Percentiles rank a stretch among this genome's conserved stretches.
Evolutionary conservation across 495 filamentous ascomycete genomes (phyloP).

Genomic region (Hypomontagnella monticulosa): DNA sequence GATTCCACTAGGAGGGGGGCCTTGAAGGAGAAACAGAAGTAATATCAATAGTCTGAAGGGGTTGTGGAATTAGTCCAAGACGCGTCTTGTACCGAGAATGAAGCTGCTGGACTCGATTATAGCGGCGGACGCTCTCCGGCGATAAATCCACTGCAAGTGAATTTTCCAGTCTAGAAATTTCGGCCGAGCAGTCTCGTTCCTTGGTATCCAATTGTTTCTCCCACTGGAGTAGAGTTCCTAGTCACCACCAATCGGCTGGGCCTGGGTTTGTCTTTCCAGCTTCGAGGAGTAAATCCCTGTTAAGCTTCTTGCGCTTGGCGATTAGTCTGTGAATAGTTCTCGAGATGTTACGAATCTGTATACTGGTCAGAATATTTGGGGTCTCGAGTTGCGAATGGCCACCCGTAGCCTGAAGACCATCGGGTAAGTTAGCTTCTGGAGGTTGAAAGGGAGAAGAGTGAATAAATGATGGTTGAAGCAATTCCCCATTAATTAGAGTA

Average conservation of each 20-base stretch:
- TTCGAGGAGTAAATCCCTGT: slow-evolving; percentile 13
- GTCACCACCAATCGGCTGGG: neutral
- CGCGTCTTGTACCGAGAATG: slow-evolving; percentile 13
- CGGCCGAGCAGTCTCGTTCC: slow-evolving; percentile 6
- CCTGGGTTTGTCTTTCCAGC: neutral
- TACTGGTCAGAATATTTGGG: neutral
- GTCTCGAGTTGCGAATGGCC: neutral
- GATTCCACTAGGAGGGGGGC: neutral
- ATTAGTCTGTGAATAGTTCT: slow-evolving; percentile 5
- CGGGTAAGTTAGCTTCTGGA: neutral
- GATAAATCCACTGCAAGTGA: slow-evolving; percentile 3
- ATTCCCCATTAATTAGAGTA: neutral
- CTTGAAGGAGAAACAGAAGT: neutral
- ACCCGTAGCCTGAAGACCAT: neutral
- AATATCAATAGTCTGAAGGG: neutral
- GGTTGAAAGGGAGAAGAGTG: neutral
- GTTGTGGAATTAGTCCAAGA: slow-evolving; percentile 8
- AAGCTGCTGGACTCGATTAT: slow-evolving; percentile 15
- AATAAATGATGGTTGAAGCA: neutral
- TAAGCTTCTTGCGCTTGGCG: neutral
- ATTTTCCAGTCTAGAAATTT: slow-evolving; percentile 12
- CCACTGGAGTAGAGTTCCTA: slow-evolving; percentile 6
- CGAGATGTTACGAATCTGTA: neutral
- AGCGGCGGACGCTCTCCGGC: neutral
- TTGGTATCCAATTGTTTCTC: neutral